These are phyloP conservation scores for Mallotus nudiflorus DNA, from an alignment of 345 rosid genomes.

Conservation along the genomic window DNA sequence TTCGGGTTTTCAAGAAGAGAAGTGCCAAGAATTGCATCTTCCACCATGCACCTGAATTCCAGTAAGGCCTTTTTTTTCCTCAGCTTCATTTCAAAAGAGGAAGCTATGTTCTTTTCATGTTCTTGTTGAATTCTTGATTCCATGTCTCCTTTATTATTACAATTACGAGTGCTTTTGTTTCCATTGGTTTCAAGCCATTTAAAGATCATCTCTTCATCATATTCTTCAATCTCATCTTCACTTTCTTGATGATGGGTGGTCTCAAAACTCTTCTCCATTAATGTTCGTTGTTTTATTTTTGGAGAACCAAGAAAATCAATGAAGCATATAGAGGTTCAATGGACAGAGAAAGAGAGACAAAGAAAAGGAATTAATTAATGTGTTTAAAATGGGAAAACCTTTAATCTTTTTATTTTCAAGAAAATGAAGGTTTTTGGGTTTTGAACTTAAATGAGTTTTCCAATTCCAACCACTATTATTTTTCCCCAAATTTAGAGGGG, in stretches of 20 bases:
- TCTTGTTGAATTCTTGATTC: constrained; percentile 1
- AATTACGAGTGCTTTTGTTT: not conserved
- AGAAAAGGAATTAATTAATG: no score
- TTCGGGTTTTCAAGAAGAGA: constrained; percentile 33
- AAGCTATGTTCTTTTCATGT: not conserved
- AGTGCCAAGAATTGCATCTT: constrained; percentile 49
- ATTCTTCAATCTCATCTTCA: not conserved
- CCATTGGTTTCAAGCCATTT: not conserved
- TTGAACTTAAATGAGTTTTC: not conserved
- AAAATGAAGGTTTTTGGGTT: not conserved
- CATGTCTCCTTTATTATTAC: not conserved
- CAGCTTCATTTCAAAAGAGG: constrained; percentile 23
- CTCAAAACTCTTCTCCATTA: constrained; percentile 9
- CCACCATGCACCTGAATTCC: constrained; percentile 43
- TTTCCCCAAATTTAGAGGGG: constrained; percentile 5
- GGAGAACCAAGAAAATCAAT: no score
- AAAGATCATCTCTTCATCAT: not conserved
- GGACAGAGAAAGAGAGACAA: not conserved
- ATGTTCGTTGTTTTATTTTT: not conserved
- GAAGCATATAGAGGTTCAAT: no score
- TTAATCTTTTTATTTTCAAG: not conserved
- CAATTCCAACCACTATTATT: not conserved
- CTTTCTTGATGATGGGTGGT: not conserved
- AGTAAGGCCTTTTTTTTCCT: constrained; percentile 40
- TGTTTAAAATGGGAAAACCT: not conserved